Conservation (phyloP, 495 filamentous ascomycete genomes). For the Filosporella fistucella region DNA sequence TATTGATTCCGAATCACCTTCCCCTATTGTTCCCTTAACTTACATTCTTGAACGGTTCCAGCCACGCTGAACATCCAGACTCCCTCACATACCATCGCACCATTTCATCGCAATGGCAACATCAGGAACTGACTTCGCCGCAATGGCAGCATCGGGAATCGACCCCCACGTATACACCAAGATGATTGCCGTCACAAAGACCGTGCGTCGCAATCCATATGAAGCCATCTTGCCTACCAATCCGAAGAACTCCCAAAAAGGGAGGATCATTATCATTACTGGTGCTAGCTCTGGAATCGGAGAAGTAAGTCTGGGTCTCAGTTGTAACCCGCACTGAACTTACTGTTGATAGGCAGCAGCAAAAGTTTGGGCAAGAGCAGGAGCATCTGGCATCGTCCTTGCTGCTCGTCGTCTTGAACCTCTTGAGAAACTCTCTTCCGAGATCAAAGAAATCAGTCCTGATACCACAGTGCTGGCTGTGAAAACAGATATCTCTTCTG, state of each 20-base stretch:
- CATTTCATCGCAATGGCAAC: too few relatives aligned
- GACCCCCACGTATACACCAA: conserved; percentile 19
- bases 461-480: conserved; percentile 25
- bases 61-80: too few relatives aligned
- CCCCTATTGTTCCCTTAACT: too few relatives aligned
- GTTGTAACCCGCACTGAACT: neutral
- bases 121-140: too few relatives aligned
- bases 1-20: too few relatives aligned
- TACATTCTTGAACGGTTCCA: too few relatives aligned
- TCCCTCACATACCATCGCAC: too few relatives aligned
- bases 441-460: conserved; percentile 19
- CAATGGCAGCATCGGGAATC: too few relatives aligned
- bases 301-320: conserved; percentile 13
- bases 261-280: conserved; percentile 36
- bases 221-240: conserved; percentile 30
- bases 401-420: conserved; percentile 27
- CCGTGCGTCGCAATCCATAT: conserved; percentile 26
- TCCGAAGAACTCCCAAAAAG: conserved; percentile 28
- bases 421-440: conserved; percentile 21
- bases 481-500: conserved; percentile 27
- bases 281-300: conserved; percentile 35
- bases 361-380: conserved; percentile 25
- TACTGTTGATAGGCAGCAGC: conserved; percentile 7
- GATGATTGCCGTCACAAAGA: conserved; percentile 25
- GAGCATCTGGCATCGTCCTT: conserved; percentile 32